phyloP scores from a whole-genome alignment of 1,284 basidiomycete species.

The Rhodotorula sp. region DNA sequence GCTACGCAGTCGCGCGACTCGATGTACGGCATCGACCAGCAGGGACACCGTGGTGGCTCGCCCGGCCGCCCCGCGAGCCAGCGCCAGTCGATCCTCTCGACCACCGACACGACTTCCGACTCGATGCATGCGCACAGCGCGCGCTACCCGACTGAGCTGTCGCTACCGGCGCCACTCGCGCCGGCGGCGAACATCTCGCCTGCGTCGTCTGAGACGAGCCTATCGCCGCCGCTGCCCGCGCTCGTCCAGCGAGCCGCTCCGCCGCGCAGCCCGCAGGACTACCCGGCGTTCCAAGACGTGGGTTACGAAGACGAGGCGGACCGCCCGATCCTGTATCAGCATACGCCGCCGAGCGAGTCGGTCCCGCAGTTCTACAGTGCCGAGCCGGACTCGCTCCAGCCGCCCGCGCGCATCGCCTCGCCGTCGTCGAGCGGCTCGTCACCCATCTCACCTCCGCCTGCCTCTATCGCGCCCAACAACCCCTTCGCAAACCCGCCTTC shows the following conservation, averaged over 20 bases:
- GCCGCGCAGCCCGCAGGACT: slow-evolving; percentile 21
- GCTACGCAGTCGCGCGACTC: slow-evolving; percentile 40
- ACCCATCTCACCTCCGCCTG: slow-evolving; percentile 11
- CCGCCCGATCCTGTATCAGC: slow-evolving; percentile 28
- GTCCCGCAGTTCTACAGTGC: slow-evolving; percentile 5
- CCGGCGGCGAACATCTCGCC: slow-evolving; percentile 13
- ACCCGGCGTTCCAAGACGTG: slow-evolving; percentile 25
- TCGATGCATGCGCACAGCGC: slow-evolving; percentile 6
- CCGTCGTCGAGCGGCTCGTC: slow-evolving; percentile 45
- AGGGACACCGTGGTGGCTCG: slow-evolving; percentile 17
- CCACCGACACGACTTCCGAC: slow-evolving; percentile 28
- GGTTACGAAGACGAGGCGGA: slow-evolving; percentile 31
- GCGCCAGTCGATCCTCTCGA: slow-evolving; percentile 34
- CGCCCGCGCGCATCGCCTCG: slow-evolving; percentile 19
- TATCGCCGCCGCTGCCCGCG: neutral
- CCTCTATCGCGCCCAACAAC: slow-evolving; percentile 46
- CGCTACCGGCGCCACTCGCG: slow-evolving; percentile 42
- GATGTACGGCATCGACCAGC: slow-evolving; percentile 17
- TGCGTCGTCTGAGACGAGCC: slow-evolving; percentile 13
- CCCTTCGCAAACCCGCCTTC: slow-evolving; percentile 25
- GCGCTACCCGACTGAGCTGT: slow-evolving; percentile 28
- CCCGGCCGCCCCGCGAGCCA: slow-evolving; percentile 24
- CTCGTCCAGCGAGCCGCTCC: slow-evolving; percentile 2
- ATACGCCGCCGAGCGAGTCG: slow-evolving; percentile 18
- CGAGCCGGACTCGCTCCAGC: slow-evolving; percentile 12